Base-by-base conservation (phyloP, 768 basidiomycete species). In the Mrakia gelida region DNA sequence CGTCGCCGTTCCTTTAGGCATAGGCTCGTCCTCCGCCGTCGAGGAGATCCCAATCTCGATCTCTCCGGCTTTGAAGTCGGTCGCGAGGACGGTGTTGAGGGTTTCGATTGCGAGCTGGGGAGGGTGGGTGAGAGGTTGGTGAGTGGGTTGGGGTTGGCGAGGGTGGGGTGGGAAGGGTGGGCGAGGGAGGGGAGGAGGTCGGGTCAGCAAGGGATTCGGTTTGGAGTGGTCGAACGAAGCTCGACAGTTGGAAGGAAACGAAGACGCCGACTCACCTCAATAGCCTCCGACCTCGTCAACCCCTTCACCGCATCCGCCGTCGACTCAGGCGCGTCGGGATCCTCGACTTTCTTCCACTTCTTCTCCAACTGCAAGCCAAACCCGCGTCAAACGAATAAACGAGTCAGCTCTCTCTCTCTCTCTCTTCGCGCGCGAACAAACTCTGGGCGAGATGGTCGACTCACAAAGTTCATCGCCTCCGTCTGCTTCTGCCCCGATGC, bases 21-120 rank as follows among this genome's bases (percentile, higher is more conserved):
- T 38, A 13, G 70, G 68, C 59, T 45, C 52, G 65, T 70, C 72
- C 38, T 49, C 30, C 7, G 72, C 73, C 0, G 87, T 88, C 38
- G 94, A 96, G 30, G 93, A 91, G 74, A 98, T 92, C 0, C 94
- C 96, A 80, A 99, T 93, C 85, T 99, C 97, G 82, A 98, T 92
- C 85, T 98, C 97, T 15, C 90, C 90, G 0, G 93, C 87, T 85
- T 98, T 99, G 87, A 94, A 97, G 84, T 99, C 97, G 2, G 95
- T 97, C 56, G 94, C 91, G 82, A 96, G 92, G 34, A 98, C 94
- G 0, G 90, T 92, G 67, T 94, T 95, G 87, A 98, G 92, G 18
- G 91, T 90, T 84, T 98, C 95, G 75, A 98, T 95, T 0, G 94
- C 95, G 86, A 95, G 89, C 94, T 96, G 80, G 15, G 13, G 41